Evolutionary conservation across 106 monocot species (phyloP).

Genomic region (Dendrobium huoshanense): DNA sequence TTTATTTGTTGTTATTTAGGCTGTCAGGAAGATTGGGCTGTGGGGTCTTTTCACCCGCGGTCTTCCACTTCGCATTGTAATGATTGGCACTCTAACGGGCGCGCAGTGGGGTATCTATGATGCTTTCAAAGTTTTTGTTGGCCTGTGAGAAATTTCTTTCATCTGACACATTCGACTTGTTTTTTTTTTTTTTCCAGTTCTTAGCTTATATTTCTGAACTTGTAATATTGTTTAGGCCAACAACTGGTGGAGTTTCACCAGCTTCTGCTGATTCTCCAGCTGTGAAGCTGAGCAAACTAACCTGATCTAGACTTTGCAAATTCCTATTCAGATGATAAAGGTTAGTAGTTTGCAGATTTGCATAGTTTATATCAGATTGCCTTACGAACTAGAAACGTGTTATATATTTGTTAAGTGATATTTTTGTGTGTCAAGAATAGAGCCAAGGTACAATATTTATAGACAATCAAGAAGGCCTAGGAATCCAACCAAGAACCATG

Average conservation of each 20-base stretch:
- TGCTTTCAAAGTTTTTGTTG: conserved; percentile 41
- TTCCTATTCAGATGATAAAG: too few species aligned
- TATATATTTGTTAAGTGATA: too few species aligned
- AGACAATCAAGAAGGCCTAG: too few species aligned
- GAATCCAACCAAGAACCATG: too few species aligned
- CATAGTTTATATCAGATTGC: too few species aligned
- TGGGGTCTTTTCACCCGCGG: conserved; percentile 42
- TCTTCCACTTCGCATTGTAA: conserved; percentile 33
- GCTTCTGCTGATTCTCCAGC: background rate
- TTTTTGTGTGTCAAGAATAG: too few species aligned
- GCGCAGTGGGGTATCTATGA: conserved; percentile 40
- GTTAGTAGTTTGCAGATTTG: too few species aligned
- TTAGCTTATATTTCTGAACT: background rate
- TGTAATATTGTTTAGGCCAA: conserved; percentile 37
- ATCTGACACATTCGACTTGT: background rate
- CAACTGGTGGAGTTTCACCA: conserved; percentile 46
- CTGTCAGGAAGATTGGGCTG: conserved; percentile 31
- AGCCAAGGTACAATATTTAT: too few species aligned
- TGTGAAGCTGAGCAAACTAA: too few species aligned
- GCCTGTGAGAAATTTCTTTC: conserved; percentile 22
- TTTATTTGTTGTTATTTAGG: conserved; percentile 1
- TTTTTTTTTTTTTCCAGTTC: background rate
- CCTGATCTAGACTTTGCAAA: too few species aligned
- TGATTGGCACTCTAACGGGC: conserved; percentile 41
- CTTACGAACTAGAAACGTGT: too few species aligned